Base-by-base conservation (phyloP, 2,329 filamentous ascomycete genomes). In the Sphaceloma murrayae region DNA sequence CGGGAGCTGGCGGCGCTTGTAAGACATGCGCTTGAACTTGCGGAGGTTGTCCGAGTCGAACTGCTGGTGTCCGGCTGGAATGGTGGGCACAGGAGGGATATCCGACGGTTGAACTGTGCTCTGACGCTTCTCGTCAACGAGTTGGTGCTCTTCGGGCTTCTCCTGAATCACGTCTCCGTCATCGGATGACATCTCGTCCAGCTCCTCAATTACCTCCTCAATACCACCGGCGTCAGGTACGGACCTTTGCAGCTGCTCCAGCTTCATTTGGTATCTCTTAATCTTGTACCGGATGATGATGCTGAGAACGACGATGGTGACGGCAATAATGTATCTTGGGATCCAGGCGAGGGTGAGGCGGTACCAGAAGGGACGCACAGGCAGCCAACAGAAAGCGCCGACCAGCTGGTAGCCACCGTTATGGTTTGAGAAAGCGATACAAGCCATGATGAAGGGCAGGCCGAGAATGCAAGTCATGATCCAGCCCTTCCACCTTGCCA, bases 371-470 rank as follows among this genome's bases (percentile, higher is more conserved):
- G 78, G 76, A 3, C 70, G 66, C 9, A 72, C 63, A 0, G 80
- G 78, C 2, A 86, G 66, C 51, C 78, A 79, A 58, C 82, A 86
- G 52, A 76, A 79, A 17, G 75, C 70, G 2, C 76, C 77, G 22
- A 73, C 69, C 26, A 75, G 73, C 38, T 70, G 62, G 53, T 80
- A 84, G 2, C 68, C 74, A 1, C 58, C 56, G 3, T 58, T 57
- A 6, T 64, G 62, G 45, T 74, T 71, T 52, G 77, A 55, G 49
- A 82, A 84, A 0, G 78, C 74, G 5, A 83, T 57, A 0, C 67
- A 69, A 3, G 80, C 73, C 56, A 80, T 68, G 8, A 77, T 27
- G 1, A 74, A 43, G 0, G 82, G 79, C 5, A 80, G 60, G 1
- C 72, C 48, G 9, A 75, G 55, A 54, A 75, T 79, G 16, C 67